These are phyloP conservation scores for Vanrija humicola DNA, from an alignment of 1,284 basidiomycete species.

Conservation along the genomic window DNA sequence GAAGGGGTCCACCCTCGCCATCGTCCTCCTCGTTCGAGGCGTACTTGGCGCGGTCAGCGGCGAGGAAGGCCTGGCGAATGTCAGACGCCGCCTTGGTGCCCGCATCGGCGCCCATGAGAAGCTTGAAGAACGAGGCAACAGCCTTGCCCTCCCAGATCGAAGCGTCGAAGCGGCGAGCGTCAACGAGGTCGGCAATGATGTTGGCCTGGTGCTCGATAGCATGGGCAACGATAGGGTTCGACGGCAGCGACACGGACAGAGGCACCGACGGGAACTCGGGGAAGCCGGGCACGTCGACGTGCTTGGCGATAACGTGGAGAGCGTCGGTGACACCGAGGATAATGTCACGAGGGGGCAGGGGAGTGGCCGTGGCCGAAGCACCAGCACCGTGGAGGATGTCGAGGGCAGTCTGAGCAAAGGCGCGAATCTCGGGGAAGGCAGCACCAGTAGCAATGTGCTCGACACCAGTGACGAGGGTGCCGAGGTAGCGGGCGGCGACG, in stretches of 20 bases:
- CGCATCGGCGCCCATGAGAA: slow-evolving; percentile 48
- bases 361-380: slow-evolving; percentile 66
- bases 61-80: slow-evolving; percentile 68
- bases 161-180: slow-evolving; percentile 64
- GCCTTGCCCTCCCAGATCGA: slow-evolving; percentile 67
- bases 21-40: slow-evolving; percentile 84
- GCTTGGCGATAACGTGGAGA: slow-evolving; percentile 58
- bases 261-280: slow-evolving; percentile 49
- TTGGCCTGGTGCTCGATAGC: slow-evolving; percentile 67
- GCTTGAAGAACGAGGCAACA: slow-evolving; percentile 62
- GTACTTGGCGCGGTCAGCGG: slow-evolving; percentile 64
- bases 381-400: slow-evolving; percentile 73
- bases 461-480: slow-evolving; percentile 84
- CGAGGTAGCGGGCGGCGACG: slow-evolving; percentile 85
- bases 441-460: slow-evolving; percentile 86
- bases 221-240: slow-evolving; percentile 46
- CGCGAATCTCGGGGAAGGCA: slow-evolving; percentile 94
- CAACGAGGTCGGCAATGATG: slow-evolving; percentile 71
- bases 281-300: slow-evolving; percentile 60
- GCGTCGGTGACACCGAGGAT: slow-evolving; percentile 59
- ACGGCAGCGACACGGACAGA: slow-evolving; percentile 38
- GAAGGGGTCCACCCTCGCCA: slow-evolving; percentile 75
- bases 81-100: slow-evolving; percentile 58
- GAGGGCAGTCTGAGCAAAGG: slow-evolving; percentile 77
- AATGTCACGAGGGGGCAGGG: slow-evolving; percentile 64